Evolutionary conservation across 345 rosid genomes (phyloP).

Genomic region (Toxicodendron radicans): DNA sequence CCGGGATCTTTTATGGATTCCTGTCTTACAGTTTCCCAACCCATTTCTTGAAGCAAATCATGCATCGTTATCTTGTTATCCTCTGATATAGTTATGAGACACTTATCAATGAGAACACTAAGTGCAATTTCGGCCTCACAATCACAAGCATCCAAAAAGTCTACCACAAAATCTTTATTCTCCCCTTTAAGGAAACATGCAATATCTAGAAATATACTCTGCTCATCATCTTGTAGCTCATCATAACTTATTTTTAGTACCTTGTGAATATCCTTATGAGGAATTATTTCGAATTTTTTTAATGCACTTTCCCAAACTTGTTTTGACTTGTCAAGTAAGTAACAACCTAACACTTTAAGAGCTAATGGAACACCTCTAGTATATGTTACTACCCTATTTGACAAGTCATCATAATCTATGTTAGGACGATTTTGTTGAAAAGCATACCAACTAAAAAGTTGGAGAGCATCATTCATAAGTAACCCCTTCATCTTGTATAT

Average conservation of each 20-base stretch:
- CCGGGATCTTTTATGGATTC: slow-evolving; percentile 18
- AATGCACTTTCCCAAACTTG: slow-evolving; percentile 13
- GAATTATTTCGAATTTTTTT: background rate
- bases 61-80: slow-evolving; percentile 31
- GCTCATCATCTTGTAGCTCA: slow-evolving; percentile 14
- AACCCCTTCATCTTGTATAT: slow-evolving; percentile 10
- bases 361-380: slow-evolving; percentile 23
- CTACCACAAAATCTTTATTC: slow-evolving; percentile 14
- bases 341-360: slow-evolving; percentile 23
- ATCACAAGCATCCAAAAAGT: slow-evolving; percentile 19
- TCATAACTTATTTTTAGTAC: slow-evolving; percentile 20
- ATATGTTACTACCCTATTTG: background rate
- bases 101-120: slow-evolving; percentile 28
- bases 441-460: slow-evolving; percentile 20
- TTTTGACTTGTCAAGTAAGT: background rate
- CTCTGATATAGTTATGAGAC: slow-evolving; percentile 28
- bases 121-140: background rate
- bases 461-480: background rate
- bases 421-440: background rate
- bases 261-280: background rate
- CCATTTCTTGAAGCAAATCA: slow-evolving; percentile 46
- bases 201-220: slow-evolving; percentile 42
- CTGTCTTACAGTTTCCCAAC: slow-evolving; percentile 28
- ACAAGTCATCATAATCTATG: background rate
- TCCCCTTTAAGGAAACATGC: slow-evolving; percentile 41